These are phyloP conservation scores for Aegilops speltoides DNA, from an alignment of 176 grass and related monocot genomes.

Conservation along the genomic window DNA sequence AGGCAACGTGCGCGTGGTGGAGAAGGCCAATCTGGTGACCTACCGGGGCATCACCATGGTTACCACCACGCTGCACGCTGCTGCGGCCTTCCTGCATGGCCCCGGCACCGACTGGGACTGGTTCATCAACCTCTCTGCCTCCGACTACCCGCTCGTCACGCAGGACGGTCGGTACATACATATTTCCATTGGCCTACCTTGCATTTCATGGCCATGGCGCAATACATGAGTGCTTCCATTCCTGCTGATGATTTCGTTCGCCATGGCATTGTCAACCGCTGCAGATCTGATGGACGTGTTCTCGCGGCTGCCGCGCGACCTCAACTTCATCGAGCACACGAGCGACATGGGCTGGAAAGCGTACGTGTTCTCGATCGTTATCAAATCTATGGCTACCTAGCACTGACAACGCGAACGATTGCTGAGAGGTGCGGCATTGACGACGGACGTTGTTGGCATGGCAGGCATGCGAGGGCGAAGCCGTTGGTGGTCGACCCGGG, in stretches of 20 bases:
- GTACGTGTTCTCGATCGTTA: conserved; percentile 27
- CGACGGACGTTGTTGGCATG: neutral
- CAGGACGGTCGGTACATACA: conserved; percentile 53
- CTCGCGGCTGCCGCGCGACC: conserved; percentile 69
- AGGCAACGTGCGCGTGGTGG: conserved; percentile 57
- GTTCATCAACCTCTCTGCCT: conserved; percentile 81
- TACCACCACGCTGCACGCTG: conserved; percentile 71
- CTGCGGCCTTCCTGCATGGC: conserved; percentile 34
- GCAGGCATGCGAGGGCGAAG: conserved; percentile 77
- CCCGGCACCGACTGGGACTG: conserved; percentile 49
- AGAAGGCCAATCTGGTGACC: conserved; percentile 73
- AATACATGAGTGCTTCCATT: neutral
- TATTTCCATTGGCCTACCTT: too few relatives aligned
- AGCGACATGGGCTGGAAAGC: conserved; percentile 92
- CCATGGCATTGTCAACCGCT: too few relatives aligned
- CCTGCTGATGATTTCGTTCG: too few relatives aligned
- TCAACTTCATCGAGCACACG: conserved; percentile 83
- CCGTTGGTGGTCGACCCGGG: conserved; percentile 82
- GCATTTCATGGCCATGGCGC: neutral
- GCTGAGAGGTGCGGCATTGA: neutral
- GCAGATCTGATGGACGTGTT: conserved; percentile 84
- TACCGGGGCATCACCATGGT: conserved; percentile 79
- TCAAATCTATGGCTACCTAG: neutral
- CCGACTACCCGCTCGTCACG: conserved; percentile 75
- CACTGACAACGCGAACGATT: neutral